Evolutionary conservation across 495 filamentous ascomycete species (phyloP).

Genomic region (Aspergillus panamensis): DNA sequence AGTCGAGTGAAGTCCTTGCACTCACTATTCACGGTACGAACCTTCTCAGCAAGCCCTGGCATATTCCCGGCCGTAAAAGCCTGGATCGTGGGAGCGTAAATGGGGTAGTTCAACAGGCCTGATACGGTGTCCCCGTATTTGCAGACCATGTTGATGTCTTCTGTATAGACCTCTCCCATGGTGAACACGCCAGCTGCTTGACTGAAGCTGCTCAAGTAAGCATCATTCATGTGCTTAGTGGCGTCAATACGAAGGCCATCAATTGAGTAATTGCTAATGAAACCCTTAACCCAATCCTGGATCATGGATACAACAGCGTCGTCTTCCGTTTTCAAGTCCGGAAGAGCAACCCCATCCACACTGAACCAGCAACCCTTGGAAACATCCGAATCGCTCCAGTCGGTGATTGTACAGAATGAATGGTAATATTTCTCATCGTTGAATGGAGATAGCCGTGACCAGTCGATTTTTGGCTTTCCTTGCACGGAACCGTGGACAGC

Average conservation of each 20-base stretch:
- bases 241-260: conserved; percentile 70
- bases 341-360: conserved; percentile 52
- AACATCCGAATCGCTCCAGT: conserved; percentile 18
- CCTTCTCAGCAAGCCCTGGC: conserved; percentile 47
- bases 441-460: conserved; percentile 57
- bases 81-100: conserved; percentile 51
- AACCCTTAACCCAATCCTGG: conserved; percentile 54
- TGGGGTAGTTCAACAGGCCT: conserved; percentile 29
- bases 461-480: conserved; percentile 41
- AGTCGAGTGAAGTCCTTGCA: conserved; percentile 52
- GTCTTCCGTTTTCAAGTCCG: conserved; percentile 60
- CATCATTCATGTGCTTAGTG: conserved; percentile 45
- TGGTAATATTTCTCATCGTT: conserved; percentile 58
- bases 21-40: conserved; percentile 37
- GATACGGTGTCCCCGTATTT: conserved; percentile 9
- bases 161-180: conserved; percentile 14
- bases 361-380: conserved; percentile 55
- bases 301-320: conserved; percentile 47
- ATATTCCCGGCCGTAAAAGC: conserved; percentile 55
- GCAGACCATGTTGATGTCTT: conserved; percentile 4
- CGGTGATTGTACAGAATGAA: conserved; percentile 53
- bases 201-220: conserved; percentile 6
- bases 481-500: conserved; percentile 33
- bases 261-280: conserved; percentile 61
- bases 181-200: conserved; percentile 12